Evolutionary conservation across 306 rosid species (phyloP), one percentile per base, ranked within the genome.

Genomic region (Nissolia schottii): DNA sequence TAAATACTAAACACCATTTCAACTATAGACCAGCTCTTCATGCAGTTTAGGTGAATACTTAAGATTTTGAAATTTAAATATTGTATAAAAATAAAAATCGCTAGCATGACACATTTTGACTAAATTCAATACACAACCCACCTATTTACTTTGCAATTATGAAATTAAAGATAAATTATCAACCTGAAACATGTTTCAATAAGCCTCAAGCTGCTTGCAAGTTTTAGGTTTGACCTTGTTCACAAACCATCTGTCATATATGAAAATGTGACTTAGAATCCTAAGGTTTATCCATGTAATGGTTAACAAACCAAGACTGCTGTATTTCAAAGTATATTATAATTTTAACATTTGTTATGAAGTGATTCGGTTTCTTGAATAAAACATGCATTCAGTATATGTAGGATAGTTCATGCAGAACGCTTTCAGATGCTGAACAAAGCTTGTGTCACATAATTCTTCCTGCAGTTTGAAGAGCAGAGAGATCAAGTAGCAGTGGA

Each of bases 401-500:
- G 12, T 14, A 71, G 11, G 6, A 12, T 16, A 40, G 60, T 58
- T 29, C 23, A 16, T 14, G 23, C 67, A 35, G 37, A 50, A 48
- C 51, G 68, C 62, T 32, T 57, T 29, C 31, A 6, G 57, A 67
- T 50, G 54, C 69, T 78, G 73, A 64, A 15, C 73, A 37, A 37
- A 78, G 16, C n/a, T 59, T 66, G 49, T 71, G 58, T 59, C 27
- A 46, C 29, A 29, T 29, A 19, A 78, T 63, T 49, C 35, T 67
- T 67, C 63, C 12, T 58, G 74, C 84, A 94, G 98, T 94, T 94
- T 70, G 98, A 94, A 3, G 98, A 94, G 80, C 97, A 89, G 82
- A 91, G 85, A 81, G 97, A 94, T 60, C 90, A 84, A 73, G 97
- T 91, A 3, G 88, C 93, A 20, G 85, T 89, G 49, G 98, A 94